Evolutionary conservation across 1,139 yeast species (phyloP).

Genomic region (Taphrina pruni): DNA sequence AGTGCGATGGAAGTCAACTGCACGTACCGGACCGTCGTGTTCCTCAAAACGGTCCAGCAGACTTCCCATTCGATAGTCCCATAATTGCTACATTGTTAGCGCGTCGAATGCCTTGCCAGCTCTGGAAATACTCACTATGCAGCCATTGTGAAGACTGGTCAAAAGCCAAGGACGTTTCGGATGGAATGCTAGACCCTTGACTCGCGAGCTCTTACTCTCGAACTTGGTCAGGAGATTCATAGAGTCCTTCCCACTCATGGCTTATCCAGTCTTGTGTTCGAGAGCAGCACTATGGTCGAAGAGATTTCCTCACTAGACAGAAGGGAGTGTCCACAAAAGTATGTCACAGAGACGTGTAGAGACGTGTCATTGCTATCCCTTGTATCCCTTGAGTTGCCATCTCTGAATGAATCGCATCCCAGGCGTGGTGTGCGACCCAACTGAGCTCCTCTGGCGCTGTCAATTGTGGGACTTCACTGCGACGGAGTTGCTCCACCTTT

Average conservation of each 20-base stretch:
- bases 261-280: constrained; percentile 2
- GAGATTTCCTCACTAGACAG: not conserved
- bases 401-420: not conserved
- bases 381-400: not conserved
- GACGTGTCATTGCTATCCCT: not conserved
- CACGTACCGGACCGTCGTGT: constrained; percentile 97
- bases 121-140: constrained; percentile 32
- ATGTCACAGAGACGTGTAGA: not conserved
- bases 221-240: constrained; percentile 56
- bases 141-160: constrained; percentile 72
- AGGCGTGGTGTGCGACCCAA: not conserved
- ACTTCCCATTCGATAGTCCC: constrained; percentile 99
- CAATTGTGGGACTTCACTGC: not conserved
- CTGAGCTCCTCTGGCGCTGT: not conserved
- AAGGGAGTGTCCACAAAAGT: not conserved
- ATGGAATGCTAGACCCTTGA: constrained; percentile 98
- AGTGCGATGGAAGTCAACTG: constrained; percentile 94
- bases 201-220: constrained; percentile 98
- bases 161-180: constrained; percentile 97
- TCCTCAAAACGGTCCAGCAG: constrained; percentile 95
- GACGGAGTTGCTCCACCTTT: constrained; percentile 3
- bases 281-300: constrained; percentile 3
- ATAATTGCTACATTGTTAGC: constrained; percentile 61
- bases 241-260: constrained; percentile 20
- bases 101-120: constrained; percentile 33